Evolutionary conservation across 495 filamentous ascomycete species (phyloP).

Genomic region (Aspergillus nanangensis): DNA sequence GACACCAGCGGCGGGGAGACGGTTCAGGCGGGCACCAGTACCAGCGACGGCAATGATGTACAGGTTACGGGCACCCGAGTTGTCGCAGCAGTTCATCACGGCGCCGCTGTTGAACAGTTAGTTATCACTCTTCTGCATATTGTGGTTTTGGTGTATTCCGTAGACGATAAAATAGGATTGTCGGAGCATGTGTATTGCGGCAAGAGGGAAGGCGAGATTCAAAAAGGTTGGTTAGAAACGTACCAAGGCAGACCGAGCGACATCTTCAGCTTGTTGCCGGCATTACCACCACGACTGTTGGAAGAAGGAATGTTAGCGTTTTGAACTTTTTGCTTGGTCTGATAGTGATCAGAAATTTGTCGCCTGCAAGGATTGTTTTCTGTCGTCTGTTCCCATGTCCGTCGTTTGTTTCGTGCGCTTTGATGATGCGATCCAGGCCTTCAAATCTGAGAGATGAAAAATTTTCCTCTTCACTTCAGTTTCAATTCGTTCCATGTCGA

Average conservation of each 20-base stretch:
- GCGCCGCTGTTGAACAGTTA: constrained; percentile 64
- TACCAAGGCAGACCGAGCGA: constrained; percentile 99
- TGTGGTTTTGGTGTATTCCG: too few relatives aligned
- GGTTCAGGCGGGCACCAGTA: constrained; percentile 96
- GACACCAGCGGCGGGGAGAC: constrained; percentile 94
- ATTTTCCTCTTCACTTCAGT: too few relatives aligned
- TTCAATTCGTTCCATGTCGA: not conserved
- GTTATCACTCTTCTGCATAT: too few relatives aligned
- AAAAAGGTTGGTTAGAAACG: constrained; percentile 52
- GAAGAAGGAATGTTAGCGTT: constrained; percentile 24
- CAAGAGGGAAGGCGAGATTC: too few relatives aligned
- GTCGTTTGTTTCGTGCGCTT: too few relatives aligned
- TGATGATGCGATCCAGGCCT: too few relatives aligned
- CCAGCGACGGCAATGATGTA: constrained; percentile 99
- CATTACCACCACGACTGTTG: constrained; percentile 75
- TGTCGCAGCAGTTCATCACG: constrained; percentile 96
- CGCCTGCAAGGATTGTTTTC: too few relatives aligned
- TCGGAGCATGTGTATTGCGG: constrained; percentile 1
- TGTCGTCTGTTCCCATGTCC: too few relatives aligned
- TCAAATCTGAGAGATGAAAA: too few relatives aligned
- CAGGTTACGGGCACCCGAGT: constrained; percentile 96
- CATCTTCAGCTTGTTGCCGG: constrained; percentile 99
- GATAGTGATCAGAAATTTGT: too few relatives aligned
- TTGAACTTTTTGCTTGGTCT: constrained; percentile 1
- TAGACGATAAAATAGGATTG: not conserved